A percentile compares a stretch with the other conserved stretches of the same genome.
phyloP scores from a whole-genome alignment of 176 grass and related monocot species.

The Cymbopogon citratus region DNA sequence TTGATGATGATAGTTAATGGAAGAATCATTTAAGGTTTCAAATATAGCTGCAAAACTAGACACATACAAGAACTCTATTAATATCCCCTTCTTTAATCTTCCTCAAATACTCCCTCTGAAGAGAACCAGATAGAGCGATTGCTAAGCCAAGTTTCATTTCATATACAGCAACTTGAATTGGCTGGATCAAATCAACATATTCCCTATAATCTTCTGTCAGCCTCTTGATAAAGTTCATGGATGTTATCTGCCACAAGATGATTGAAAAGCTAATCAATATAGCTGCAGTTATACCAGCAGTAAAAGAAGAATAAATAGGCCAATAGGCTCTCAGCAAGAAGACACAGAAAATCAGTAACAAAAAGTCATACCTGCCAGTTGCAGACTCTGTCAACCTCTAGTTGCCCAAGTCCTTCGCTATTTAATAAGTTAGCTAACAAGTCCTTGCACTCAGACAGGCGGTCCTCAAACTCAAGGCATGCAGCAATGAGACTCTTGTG shows the following conservation, averaged over 20 bases:
- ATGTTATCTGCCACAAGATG: constrained; percentile 50
- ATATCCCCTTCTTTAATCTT: constrained; percentile 55
- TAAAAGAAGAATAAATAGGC: constrained; percentile 18
- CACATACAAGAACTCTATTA: constrained; percentile 63
- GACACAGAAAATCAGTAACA: constrained; percentile 9
- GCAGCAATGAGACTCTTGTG: constrained; percentile 58
- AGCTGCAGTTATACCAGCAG: neutral
- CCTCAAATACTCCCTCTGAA: constrained; percentile 69
- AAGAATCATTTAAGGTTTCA: constrained; percentile 9
- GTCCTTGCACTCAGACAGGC: constrained; percentile 43
- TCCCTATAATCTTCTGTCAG: constrained; percentile 79
- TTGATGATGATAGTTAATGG: neutral
- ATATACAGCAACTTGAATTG: constrained; percentile 89
- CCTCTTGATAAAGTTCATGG: constrained; percentile 58
- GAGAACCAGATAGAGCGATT: constrained; percentile 61
- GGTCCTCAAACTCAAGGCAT: constrained; percentile 59
- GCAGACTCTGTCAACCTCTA: constrained; percentile 55
- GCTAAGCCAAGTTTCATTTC: constrained; percentile 96
- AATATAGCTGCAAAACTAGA: constrained; percentile 6
- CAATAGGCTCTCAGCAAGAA: neutral
- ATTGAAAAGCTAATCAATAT: neutral
- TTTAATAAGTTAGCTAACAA: constrained; percentile 51
- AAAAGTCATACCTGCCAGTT: constrained; percentile 74
- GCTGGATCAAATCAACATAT: constrained; percentile 85
- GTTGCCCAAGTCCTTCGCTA: constrained; percentile 32